Evolutionary conservation across 2,329 filamentous ascomycete species (phyloP).

Genomic region (Plectosphaerella cucumerina): DNA sequence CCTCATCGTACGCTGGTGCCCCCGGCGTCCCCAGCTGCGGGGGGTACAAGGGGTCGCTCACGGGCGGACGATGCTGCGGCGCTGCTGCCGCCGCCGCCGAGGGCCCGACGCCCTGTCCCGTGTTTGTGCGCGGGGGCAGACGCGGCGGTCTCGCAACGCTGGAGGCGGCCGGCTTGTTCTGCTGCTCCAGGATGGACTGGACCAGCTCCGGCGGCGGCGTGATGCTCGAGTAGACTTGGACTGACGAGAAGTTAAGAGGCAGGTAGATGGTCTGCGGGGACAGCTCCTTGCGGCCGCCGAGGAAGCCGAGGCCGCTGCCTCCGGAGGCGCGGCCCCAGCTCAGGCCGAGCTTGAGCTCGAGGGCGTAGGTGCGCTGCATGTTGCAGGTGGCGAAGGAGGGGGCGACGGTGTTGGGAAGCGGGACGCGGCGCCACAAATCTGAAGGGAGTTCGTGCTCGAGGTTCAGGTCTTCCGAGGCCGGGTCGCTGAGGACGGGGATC

Average conservation of each 20-base stretch:
- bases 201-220: slow-evolving; percentile 73
- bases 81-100: slow-evolving; percentile 19
- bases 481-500: slow-evolving; percentile 59
- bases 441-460: slow-evolving; percentile 68
- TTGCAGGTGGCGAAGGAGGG: slow-evolving; percentile 90
- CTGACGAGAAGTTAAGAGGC: slow-evolving; percentile 68
- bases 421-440: slow-evolving; percentile 65
- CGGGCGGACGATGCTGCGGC: slow-evolving; percentile 18
- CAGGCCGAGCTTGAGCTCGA: slow-evolving; percentile 77
- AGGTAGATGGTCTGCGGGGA: slow-evolving; percentile 70
- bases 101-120: slow-evolving; percentile 15
- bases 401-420: slow-evolving; percentile 79
- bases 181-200: slow-evolving; percentile 43
- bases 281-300: slow-evolving; percentile 17
- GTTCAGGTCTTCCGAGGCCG: slow-evolving; percentile 51
- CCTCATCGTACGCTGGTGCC: slow-evolving; percentile 58
- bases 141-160: slow-evolving; percentile 27
- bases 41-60: slow-evolving; percentile 51
- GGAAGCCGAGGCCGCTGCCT: slow-evolving; percentile 21
- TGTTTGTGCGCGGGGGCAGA: slow-evolving; percentile 26
- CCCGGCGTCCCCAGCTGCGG: slow-evolving; percentile 48
- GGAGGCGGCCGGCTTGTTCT: slow-evolving; percentile 29
- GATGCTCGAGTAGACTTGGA: slow-evolving; percentile 86
- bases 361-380: slow-evolving; percentile 72
- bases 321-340: slow-evolving; percentile 59